Base-by-base conservation (phyloP, 2,329 filamentous ascomycete species). In the Periglandula ipomoeae region DNA sequence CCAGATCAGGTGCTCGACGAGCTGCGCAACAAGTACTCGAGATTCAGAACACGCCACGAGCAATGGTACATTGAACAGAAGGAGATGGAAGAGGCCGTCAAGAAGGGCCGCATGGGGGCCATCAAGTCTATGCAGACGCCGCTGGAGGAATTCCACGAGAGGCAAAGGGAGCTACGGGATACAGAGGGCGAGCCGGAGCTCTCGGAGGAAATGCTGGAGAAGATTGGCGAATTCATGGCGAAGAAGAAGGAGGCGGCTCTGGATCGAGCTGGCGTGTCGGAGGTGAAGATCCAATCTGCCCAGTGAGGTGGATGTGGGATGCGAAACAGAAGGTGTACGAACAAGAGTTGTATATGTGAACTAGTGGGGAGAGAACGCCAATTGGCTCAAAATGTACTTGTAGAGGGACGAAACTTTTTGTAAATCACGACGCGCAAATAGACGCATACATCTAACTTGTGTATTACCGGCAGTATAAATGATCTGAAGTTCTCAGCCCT, bases 11-110 rank as follows among this genome's bases (percentile, higher is more conserved):
- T 96, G 34, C 76, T 95, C 55, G 83, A 95, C 64, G 91, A 97
- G 73, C 74, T 97, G 62, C 78, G 89, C 62, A 85, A 86, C 72
- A 85, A 82, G 63, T 95, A 84, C 75, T 87, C 84, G 57, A 81
- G 78, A 59, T 93, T 90, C 79, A 77, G 89, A 60, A 89, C 83
- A 47, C 76, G 87, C 43, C 88, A 95, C 69, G 85, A 89, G 54
- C 70, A 78, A 41, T 85, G 84, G 64, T 95, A 85, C 63, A 66
- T 90, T 46, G 72, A 72, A 55, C 69, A 73, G 67, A 84, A 83
- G 72, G 72, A 80, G 64, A 68, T 72, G 51, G 76, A 84, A 63
- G 82, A 79, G 39, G 62, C 60, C 24, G 68, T 64, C 53, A 65
- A 67, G 63, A 68, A 72, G 61, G 54, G 60, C 47, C 55, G 56